A percentile compares a stretch with the other conserved stretches of the same genome.
Evolutionary conservation across 2,329 filamentous ascomycete genomes (phyloP).

Genomic region (Peltaster fructicola): DNA sequence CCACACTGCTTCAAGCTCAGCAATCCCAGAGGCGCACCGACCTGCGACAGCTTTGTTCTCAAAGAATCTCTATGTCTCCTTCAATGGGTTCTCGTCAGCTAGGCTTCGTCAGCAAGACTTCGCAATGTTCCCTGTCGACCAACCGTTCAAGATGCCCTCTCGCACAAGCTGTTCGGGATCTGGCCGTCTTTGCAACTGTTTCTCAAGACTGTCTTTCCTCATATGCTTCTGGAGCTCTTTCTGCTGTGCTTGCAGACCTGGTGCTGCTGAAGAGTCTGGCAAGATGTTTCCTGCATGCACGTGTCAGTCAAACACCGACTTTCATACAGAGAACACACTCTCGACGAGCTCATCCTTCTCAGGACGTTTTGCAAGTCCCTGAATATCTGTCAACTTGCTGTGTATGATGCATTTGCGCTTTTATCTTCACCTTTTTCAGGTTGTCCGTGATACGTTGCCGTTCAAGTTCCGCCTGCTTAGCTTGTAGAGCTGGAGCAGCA

Average conservation of each 20-base stretch:
- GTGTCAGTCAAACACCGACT: conserved; percentile 1
- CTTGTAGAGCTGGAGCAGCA: conserved; percentile 50
- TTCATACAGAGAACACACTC: conserved; percentile 35
- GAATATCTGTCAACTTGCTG: too few relatives aligned
- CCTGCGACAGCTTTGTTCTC: too few relatives aligned
- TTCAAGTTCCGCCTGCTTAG: conserved; percentile 43
- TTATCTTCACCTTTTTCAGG: conserved; percentile 39
- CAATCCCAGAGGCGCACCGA: too few relatives aligned
- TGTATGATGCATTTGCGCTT: too few relatives aligned
- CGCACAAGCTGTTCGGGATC: conserved; percentile 58
- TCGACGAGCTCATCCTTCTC: conserved; percentile 66
- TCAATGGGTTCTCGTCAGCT: too few relatives aligned
- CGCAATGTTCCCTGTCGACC: too few relatives aligned
- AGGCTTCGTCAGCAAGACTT: too few relatives aligned
- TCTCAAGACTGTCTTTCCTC: conserved; percentile 70
- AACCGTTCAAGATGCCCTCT: conserved; percentile 64
- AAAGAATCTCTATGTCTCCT: too few relatives aligned
- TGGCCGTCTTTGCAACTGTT: conserved; percentile 66
- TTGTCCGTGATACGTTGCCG: conserved; percentile 45
- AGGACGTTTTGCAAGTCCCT: conserved; percentile 41
- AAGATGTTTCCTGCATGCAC: conserved; percentile 76
- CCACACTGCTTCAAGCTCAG: too few relatives aligned
- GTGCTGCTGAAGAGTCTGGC: conserved; percentile 58
- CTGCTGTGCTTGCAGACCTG: conserved; percentile 62
- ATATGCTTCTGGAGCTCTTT: conserved; percentile 77